These are phyloP conservation scores for Durusdinium trenchii DNA, from an alignment of 73 alveolate genomes.

Conservation along the genomic window DNA sequence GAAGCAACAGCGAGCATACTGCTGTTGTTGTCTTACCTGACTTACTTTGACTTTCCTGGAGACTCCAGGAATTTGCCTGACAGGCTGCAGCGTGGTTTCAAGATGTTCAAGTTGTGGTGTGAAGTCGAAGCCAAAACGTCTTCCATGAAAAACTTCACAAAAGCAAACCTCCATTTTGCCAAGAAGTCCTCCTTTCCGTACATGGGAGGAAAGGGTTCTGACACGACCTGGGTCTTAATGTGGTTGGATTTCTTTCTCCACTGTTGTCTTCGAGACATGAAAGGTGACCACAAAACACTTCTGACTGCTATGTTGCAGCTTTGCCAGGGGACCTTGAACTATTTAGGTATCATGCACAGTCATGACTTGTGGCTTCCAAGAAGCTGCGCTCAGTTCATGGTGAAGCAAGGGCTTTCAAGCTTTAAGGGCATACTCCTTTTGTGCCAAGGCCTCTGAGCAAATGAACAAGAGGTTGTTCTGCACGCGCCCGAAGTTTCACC, in stretches of 20 bases:
- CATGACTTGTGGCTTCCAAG: background rate
- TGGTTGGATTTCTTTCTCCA: background rate
- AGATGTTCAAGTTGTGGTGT: background rate
- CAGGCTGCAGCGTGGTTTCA: background rate
- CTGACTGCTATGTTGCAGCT: background rate
- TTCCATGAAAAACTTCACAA: background rate
- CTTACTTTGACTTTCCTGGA: background rate
- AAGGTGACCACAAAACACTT: background rate
- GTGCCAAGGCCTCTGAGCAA: background rate
- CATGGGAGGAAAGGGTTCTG: background rate
- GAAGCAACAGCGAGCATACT: background rate
- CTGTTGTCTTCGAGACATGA: background rate
- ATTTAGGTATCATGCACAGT: background rate
- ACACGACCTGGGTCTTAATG: background rate
- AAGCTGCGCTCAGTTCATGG: background rate
- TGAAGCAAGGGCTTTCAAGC: background rate
- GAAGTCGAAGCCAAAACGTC: background rate
- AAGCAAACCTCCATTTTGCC: background rate
- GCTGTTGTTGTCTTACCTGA: background rate
- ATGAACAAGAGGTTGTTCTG: background rate
- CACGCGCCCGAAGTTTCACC: conserved; percentile 5
- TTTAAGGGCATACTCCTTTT: background rate
- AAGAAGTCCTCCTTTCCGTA: background rate
- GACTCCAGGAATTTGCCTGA: background rate
- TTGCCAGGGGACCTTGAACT: background rate